These are phyloP conservation scores for Hypoxylon sp. DNA, from an alignment of 2,329 filamentous ascomycete genomes.

Conservation along the genomic window DNA sequence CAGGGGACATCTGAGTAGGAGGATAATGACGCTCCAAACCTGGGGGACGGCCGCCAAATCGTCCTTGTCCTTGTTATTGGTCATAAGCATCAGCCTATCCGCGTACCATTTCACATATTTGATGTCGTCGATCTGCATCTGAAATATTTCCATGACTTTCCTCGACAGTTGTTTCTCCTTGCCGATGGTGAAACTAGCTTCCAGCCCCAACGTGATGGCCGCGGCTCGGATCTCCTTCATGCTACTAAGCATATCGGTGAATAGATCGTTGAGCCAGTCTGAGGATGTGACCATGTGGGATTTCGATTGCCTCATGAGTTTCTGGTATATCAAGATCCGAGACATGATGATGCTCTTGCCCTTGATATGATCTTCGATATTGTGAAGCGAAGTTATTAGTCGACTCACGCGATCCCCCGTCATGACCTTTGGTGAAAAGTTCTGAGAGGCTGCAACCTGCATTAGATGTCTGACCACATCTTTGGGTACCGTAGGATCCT, in stretches of 20 bases:
- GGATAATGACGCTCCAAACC: constrained; percentile 86
- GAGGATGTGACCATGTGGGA: constrained; percentile 76
- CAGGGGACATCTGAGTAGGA: constrained; percentile 76
- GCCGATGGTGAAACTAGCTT: constrained; percentile 76
- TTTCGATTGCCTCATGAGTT: constrained; percentile 77
- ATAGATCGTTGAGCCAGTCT: constrained; percentile 85
- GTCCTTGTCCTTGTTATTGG: constrained; percentile 71
- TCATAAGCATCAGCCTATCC: constrained; percentile 74
- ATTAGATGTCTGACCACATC: constrained; percentile 82
- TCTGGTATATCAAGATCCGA: constrained; percentile 82
- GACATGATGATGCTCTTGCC: constrained; percentile 85
- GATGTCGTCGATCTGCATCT: constrained; percentile 67
- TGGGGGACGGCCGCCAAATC: constrained; percentile 78
- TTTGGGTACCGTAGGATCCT: constrained; percentile 77
- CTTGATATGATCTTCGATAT: constrained; percentile 77
- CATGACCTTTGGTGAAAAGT: constrained; percentile 80
- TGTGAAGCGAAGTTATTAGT: constrained; percentile 76
- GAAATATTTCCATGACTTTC: constrained; percentile 73
- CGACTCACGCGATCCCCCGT: constrained; percentile 76
- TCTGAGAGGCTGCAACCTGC: constrained; percentile 83
- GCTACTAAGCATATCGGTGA: constrained; percentile 83
- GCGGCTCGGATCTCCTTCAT: constrained; percentile 80
- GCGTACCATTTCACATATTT: constrained; percentile 78
- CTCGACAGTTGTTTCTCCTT: constrained; percentile 75
- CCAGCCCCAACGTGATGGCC: constrained; percentile 79